phyloP scores from a whole-genome alignment of 495 filamentous ascomycete genomes.

The Trypethelium eluteriae region DNA sequence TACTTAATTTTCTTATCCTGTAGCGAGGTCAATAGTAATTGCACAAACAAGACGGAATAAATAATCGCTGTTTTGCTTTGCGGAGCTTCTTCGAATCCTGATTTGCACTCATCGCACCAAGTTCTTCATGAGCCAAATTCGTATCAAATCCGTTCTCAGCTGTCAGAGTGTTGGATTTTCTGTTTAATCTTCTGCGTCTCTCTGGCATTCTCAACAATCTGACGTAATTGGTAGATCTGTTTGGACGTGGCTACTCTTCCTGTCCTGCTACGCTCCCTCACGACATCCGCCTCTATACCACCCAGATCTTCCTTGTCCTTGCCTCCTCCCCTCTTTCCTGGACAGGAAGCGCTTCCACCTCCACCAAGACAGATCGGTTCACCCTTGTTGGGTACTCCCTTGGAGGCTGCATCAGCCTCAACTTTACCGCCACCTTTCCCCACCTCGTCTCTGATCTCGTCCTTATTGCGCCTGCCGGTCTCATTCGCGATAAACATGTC shows the following conservation, averaged over 20 bases:
- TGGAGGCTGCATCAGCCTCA: slow-evolving; percentile 67
- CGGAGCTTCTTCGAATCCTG: background rate
- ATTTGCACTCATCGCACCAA: no score
- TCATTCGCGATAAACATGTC: slow-evolving; percentile 60
- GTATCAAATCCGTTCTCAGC: no score
- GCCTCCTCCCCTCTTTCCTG: slow-evolving; percentile 62
- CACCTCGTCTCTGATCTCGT: slow-evolving; percentile 57
- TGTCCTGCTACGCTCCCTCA: slow-evolving; percentile 59
- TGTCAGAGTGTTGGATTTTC: no score
- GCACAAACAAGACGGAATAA: background rate
- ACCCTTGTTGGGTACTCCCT: slow-evolving; percentile 75
- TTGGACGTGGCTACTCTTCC: slow-evolving; percentile 72
- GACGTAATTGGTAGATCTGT: slow-evolving; percentile 46
- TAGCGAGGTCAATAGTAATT: no score
- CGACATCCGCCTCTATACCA: slow-evolving; percentile 64
- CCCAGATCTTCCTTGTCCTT: slow-evolving; percentile 65
- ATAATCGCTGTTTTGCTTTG: slow-evolving; percentile 1
- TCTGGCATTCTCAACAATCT: no score
- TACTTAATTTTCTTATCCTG: background rate
- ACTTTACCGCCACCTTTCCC: slow-evolving; percentile 68
- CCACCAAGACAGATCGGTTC: slow-evolving; percentile 38
- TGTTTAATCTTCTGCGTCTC: no score
- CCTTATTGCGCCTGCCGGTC: slow-evolving; percentile 67
- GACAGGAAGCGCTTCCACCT: slow-evolving; percentile 34
- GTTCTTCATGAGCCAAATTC: no score